Conservation (phyloP, 2,329 filamentous ascomycete species). For the Hypoxylon sp. region DNA sequence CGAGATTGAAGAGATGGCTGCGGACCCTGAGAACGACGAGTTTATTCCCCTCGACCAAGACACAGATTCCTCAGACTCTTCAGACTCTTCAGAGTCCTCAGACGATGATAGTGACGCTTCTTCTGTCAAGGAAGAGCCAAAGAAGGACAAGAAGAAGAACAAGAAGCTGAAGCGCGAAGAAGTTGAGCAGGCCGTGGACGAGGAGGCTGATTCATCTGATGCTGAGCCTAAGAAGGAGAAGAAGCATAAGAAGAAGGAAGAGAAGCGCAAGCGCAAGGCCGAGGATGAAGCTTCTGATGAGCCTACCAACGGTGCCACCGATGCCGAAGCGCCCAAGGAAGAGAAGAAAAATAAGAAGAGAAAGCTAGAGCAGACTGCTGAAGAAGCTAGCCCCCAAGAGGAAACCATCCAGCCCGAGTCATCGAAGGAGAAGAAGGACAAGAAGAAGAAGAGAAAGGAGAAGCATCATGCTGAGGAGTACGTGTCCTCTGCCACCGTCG, state of each 20-base stretch:
- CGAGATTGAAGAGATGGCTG: conserved; percentile 35
- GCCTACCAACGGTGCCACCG: conserved; percentile 14
- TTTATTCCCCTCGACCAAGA: conserved; percentile 39
- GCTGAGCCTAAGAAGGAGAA: conserved; percentile 39
- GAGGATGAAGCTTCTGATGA: conserved; percentile 33
- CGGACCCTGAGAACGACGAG: conserved; percentile 35
- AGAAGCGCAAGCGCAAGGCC: conserved; percentile 44
- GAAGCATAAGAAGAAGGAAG: conserved; percentile 49
- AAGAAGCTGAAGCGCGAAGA: neutral
- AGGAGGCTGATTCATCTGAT: conserved; percentile 12
- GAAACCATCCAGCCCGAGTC: conserved; percentile 37
- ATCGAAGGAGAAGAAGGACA: conserved; percentile 37
- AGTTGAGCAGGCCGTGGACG: neutral
- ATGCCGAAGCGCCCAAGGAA: conserved; percentile 36
- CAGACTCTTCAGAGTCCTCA: neutral
- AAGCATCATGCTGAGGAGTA: conserved; percentile 38
- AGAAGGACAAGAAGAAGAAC: conserved; percentile 24
- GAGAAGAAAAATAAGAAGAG: conserved; percentile 45
- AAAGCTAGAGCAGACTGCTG: conserved; percentile 34
- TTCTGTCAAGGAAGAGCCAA: conserved; percentile 38
- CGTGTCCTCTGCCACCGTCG: conserved; percentile 36
- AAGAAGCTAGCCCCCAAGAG: conserved; percentile 23
- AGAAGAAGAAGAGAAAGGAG: conserved; percentile 41
- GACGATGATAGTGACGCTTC: conserved; percentile 1
- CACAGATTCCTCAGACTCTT: neutral